phyloP scores from a whole-genome alignment of 2,329 filamentous ascomycete species.

The Claviceps digitariae region DNA sequence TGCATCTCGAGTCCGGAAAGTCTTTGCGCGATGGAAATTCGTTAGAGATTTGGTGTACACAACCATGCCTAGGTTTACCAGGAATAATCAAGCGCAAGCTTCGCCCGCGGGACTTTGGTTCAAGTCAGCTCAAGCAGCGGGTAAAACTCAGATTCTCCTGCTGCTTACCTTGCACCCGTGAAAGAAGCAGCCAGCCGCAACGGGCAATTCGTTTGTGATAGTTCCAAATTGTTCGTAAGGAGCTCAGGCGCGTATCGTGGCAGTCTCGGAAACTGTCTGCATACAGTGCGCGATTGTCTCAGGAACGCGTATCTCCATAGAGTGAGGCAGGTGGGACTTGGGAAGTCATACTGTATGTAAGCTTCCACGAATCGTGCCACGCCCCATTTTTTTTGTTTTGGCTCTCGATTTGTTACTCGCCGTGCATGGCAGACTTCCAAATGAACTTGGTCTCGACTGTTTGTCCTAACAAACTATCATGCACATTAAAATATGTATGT shows the following conservation, averaged over 20 bases:
- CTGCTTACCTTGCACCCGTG: slow-evolving; percentile 4
- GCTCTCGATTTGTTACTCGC: not conserved
- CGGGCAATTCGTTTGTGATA: not conserved
- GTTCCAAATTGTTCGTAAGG: not conserved
- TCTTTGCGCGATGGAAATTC: slow-evolving; percentile 12
- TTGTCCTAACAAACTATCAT: too few relatives aligned
- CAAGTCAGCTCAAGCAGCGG: slow-evolving; percentile 3
- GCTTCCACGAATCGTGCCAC: not conserved
- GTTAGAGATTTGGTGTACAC: slow-evolving; percentile 11
- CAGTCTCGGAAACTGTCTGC: not conserved
- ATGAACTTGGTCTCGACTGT: too few relatives aligned
- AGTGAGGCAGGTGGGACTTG: not conserved
- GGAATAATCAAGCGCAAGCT: slow-evolving; percentile 6
- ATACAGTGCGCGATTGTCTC: slow-evolving; percentile 6
- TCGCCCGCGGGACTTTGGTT: slow-evolving; percentile 4
- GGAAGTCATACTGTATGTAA: not conserved
- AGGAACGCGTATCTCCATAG: not conserved
- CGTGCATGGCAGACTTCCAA: too few relatives aligned
- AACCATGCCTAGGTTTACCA: slow-evolving; percentile 10
- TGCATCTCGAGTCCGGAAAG: slow-evolving; percentile 18
- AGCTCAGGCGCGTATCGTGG: slow-evolving; percentile 3
- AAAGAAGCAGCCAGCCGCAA: not conserved
- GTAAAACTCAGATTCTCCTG: too few relatives aligned
- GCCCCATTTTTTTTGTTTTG: not conserved
- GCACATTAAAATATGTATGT: too few relatives aligned